These are phyloP conservation scores for Fusarium sp. DNA, from an alignment of 2,329 filamentous ascomycete genomes.

Conservation along the genomic window DNA sequence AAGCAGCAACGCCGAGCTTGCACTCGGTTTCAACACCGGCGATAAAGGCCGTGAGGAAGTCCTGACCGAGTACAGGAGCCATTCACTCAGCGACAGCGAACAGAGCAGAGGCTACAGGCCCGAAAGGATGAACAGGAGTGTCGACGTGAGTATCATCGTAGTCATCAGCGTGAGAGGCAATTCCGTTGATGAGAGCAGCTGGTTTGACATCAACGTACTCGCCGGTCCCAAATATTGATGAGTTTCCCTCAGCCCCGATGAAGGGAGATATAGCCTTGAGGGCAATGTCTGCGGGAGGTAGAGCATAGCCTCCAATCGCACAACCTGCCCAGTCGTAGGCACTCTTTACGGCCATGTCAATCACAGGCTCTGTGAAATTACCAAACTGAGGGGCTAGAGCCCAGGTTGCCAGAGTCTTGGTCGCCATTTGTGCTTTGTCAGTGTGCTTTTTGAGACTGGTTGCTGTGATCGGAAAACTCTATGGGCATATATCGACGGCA, in stretches of 20 bases:
- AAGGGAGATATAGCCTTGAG: conserved; percentile 6
- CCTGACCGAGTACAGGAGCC: background rate
- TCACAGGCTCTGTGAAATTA: conserved; percentile 1
- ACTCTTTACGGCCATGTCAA: conserved; percentile 1
- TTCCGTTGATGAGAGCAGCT: conserved; percentile 6
- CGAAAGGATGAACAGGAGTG: conserved; percentile 11
- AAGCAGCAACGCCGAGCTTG: conserved; percentile 11
- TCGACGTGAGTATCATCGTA: conserved; percentile 8
- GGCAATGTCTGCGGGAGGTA: conserved; percentile 2
- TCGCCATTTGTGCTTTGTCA: background rate
- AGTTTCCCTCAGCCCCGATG: conserved; percentile 4
- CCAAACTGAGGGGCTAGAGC: conserved; percentile 11
- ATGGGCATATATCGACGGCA: background rate
- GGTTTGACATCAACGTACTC: conserved; percentile 6
- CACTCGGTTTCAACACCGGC: conserved; percentile 7
- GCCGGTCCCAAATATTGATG: background rate
- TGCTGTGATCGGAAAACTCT: background rate
- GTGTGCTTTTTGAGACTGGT: background rate
- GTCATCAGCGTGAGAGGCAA: conserved; percentile 12
- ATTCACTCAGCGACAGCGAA: conserved; percentile 9
- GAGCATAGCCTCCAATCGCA: conserved; percentile 12
- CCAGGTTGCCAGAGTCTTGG: conserved; percentile 10
- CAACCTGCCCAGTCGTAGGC: conserved; percentile 15
- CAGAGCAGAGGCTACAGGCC: conserved; percentile 11
- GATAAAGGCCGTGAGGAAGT: conserved; percentile 9